These are phyloP conservation scores for Papilionanthe hybrid DNA, from an alignment of 116 monocot genomes.

Conservation along the genomic window DNA sequence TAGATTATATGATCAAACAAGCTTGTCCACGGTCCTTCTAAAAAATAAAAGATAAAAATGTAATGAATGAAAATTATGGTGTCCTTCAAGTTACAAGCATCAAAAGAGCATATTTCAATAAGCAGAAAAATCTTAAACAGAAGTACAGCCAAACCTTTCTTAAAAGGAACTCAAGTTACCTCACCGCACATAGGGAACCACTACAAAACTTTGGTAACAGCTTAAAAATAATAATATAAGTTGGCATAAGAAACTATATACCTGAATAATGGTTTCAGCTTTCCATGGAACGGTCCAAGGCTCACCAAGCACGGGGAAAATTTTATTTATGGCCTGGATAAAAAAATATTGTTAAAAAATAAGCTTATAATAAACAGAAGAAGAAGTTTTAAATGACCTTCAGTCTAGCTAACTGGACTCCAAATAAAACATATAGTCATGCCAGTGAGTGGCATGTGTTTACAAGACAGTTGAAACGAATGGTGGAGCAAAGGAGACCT, in stretches of 20 bases:
- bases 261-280: constrained; percentile 79
- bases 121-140: neutral
- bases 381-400: neutral
- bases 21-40: too few species aligned
- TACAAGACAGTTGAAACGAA: neutral
- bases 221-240: neutral
- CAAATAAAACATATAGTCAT: neutral
- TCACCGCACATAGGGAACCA: neutral
- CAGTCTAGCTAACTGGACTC: neutral
- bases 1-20: too few species aligned
- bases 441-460: neutral
- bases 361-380: neutral
- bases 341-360: constrained; percentile 3
- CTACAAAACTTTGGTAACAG: neutral
- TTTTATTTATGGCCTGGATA: constrained; percentile 46
- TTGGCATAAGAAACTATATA: constrained; percentile 12
- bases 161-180: neutral
- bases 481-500: neutral
- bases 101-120: neutral
- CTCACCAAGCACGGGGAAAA: constrained; percentile 32
- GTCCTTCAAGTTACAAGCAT: neutral
- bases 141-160: neutral
- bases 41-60: too few species aligned
- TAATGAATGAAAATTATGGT: too few species aligned
- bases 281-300: constrained; percentile 90